Base-by-base conservation (phyloP, 1,284 basidiomycete species). In the Marasmius sp. region DNA sequence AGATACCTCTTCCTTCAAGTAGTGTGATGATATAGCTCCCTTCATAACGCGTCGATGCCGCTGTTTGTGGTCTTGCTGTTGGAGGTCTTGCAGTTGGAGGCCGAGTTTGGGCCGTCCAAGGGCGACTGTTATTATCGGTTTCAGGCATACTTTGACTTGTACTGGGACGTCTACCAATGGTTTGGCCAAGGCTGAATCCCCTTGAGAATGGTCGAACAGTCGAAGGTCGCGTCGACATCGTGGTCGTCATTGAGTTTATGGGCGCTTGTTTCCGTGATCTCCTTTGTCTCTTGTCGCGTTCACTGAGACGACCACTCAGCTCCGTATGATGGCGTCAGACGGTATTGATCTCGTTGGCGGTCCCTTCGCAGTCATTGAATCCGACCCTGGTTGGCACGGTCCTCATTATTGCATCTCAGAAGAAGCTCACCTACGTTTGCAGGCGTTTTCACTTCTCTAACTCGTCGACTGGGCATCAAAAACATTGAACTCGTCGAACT, bases 1-100 rank as follows among this genome's bases (percentile, higher is more conserved):
- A 88, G 22, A 89, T 79, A 2, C 92, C 91, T 41, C 91, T 79
- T 8, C 91, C 88, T 74, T 93, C 91, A 12, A 92, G 74, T 18
- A 93, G 72, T 6, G 91, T 87, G 41, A 92, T 78, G 4, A 91
- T 75, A 70, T 85, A 86, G 61, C 75, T 87, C 0, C 78, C 79
- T 65, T 91, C 88, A 58, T 82, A 78, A 48, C 79, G 77, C 10
- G 80, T 79, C 2, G 88, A 89, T 6, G 78, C 81, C 8, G 85
- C 79, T 2, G 89, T 91, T 59, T 82, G 81, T 14, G 87, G 88
- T 41, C 87, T 81, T 7, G 78, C 79, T 14, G 83, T 83, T 16
- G 75, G 75, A 6, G 83, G 75, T 59, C 81, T 27, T 5, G 78
- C 79, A 14, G 83, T 83, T n/a, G 75, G 75, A 6, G 83, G 75